Conservation (phyloP, 768 basidiomycete genomes). For the Naganishia friedmannii region DNA sequence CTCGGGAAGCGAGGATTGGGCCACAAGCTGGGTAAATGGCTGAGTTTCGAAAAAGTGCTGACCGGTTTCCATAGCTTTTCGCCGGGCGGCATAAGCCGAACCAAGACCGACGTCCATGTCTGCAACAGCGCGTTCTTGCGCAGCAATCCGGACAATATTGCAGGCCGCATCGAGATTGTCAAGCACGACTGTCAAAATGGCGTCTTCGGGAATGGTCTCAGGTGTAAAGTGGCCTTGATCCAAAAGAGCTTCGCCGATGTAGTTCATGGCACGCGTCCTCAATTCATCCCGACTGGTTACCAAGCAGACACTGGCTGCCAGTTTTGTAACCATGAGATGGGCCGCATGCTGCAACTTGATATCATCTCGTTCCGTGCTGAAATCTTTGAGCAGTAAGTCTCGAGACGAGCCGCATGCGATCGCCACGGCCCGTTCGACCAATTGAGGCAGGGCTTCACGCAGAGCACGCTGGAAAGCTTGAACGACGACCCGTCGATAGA, state of each 20-base stretch:
- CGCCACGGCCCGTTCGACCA: conserved; percentile 95
- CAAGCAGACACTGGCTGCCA: conserved; percentile 90
- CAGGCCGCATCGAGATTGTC: conserved; percentile 94
- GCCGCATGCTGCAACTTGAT: conserved; percentile 85
- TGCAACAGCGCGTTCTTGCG: conserved; percentile 88
- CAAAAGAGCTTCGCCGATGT: conserved; percentile 72
- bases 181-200: conserved; percentile 70
- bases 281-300: conserved; percentile 98
- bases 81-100: conserved; percentile 73
- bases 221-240: conserved; percentile 60
- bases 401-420: conserved; percentile 97
- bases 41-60: conserved; percentile 88
- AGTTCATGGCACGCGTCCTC: conserved; percentile 82
- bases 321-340: conserved; percentile 92
- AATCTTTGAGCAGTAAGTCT: conserved; percentile 92
- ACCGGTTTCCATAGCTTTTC: conserved; percentile 75
- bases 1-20: conserved; percentile 80
- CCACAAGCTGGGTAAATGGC: conserved; percentile 59
- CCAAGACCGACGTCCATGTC: conserved; percentile 90
- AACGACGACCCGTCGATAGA: conserved; percentile 65
- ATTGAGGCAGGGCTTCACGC: conserved; percentile 95
- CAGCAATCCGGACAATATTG: conserved; percentile 90
- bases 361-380: conserved; percentile 86
- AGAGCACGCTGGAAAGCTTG: conserved; percentile 89
- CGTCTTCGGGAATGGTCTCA: conserved; percentile 77